Base-by-base conservation (phyloP, 257 asterid species). In the Cruciata laevipes region DNA sequence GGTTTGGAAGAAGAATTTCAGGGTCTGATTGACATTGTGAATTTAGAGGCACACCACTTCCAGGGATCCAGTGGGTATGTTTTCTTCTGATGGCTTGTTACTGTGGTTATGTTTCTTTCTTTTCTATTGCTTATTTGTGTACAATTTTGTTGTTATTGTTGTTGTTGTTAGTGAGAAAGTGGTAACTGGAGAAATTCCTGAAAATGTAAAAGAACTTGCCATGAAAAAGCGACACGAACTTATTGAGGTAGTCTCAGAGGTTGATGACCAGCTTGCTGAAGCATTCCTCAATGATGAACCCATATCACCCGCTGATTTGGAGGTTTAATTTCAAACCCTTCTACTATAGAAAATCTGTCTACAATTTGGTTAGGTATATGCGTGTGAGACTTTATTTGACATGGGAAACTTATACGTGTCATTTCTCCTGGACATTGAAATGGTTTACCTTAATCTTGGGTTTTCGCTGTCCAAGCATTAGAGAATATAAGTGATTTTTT, bases 1-100 rank as follows among this genome's bases (percentile, higher is more conserved):
- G 99, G 99, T 73, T 71, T 94, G 80, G 99, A 94, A 82, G 97
- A 90, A 37, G 96, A 90, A 66, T 94, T 94, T 85, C 86, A 87
- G 79, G 99, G 96, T 79, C 89, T 94, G 56, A 68, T 94, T 70
- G 97, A 90, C 83, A 86, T 94, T 69, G 96, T 94, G 84, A 78
- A 74, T 53, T 75, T 82, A 87, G 87, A 94, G 82, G 95, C 95
- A 79, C 76, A 73, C 74, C 83, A 82, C 79, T 94, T 90, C 61
- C 97, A 82, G 71, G 97, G 96, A 76, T 81, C 96, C 76, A 88
- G 80, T 73, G 99, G 99, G 96, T 94, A 68, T 7, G 97, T 88
- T 58, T 61, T 76, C 62, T 78, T 71, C 67, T 77, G 65, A 25
- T 74, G 63, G 49, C 61, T 53, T 7, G 10, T 60, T 21, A 64